A percentile compares a stretch with the other conserved stretches of the same genome.
phyloP scores from a whole-genome alignment of 768 basidiomycete species.

The Cytidiella melzeri region DNA sequence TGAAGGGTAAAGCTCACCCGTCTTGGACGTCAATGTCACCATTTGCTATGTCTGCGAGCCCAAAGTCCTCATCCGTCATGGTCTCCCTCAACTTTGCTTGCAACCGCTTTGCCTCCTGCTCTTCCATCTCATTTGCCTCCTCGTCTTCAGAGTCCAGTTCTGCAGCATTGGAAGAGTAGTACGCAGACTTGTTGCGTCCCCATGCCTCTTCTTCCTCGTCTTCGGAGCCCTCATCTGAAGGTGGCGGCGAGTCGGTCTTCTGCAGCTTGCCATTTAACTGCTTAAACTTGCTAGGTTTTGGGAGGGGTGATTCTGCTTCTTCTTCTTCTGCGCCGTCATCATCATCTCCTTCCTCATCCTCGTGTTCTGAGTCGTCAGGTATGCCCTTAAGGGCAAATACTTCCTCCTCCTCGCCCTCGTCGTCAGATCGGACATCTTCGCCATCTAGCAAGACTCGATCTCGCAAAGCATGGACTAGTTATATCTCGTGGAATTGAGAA shows the following conservation, averaged over 20 bases:
- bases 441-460: conserved; percentile 77
- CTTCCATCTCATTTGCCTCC: conserved; percentile 83
- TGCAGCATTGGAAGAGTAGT: conserved; percentile 83
- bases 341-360: conserved; percentile 42
- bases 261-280: conserved; percentile 21
- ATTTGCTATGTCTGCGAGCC: conserved; percentile 58
- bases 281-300: conserved; percentile 18
- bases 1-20: conserved; percentile 20
- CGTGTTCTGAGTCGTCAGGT: conserved; percentile 31
- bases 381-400: conserved; percentile 72
- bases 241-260: neutral
- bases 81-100: conserved; percentile 70
- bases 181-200: conserved; percentile 74
- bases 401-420: conserved; percentile 66
- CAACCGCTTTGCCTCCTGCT: conserved; percentile 76
- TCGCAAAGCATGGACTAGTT: conserved; percentile 60
- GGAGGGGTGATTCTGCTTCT: conserved; percentile 21
- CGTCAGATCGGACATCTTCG: conserved; percentile 41
- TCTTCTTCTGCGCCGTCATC: conserved; percentile 32
- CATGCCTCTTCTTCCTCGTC: conserved; percentile 61
- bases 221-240: conserved; percentile 24
- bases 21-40: conserved; percentile 19
- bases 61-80: conserved; percentile 78
- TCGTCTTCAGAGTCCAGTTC: conserved; percentile 82
- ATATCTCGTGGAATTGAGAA: too few species aligned